Base-by-base conservation (phyloP, 139 green algal genomes). In the Chlamydomonas sp. region DNA sequence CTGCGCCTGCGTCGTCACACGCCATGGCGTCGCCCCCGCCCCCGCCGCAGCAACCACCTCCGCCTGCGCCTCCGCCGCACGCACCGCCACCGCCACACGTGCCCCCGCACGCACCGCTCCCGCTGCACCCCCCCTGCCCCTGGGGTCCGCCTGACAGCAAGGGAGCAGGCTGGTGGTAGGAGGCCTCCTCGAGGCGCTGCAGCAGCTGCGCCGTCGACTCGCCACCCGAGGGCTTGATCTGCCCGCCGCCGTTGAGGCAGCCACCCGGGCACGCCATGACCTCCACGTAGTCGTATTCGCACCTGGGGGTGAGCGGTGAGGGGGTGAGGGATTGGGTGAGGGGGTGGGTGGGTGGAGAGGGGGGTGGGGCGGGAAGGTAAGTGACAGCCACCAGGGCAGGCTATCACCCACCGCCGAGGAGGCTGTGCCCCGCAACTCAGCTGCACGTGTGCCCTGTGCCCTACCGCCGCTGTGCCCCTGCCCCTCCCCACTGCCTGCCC, bases 171-270 rank as follows among this genome's bases (percentile, higher is more conserved):
- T 65, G 29, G 48, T 87, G 71, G 3, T 79, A 64, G 76, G 93
- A 95, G 2, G 50, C 33, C 30, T 36, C 13, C 65, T 89, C 80
- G 39, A 79, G 39, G 62, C 67, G 58, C 73, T 82, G 64, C 37
- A 85, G 69, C 58, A 80, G 54, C 73, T 95, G 69, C 36, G 83
- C 68, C 0, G 71, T 20, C 0, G 38, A 75, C 30, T 73, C 31
- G 0, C 74, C 85, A 1, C 38, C 67, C 0, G 58, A 5, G 30
- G 87, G 71, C 73, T 86, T 87, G 28, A 91, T 48, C 79, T 98
- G 94, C 0, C 94, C 94, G 3, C 92, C 94, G 0, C 94, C 94
- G 59, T 98, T 98, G 20, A 98, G 68, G 79, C 93, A 98, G 26
- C 89, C 91, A 5, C 73, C 81, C 0, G 95, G 95, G 77, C 95